A percentile compares a stretch with the other conserved stretches of the same genome.
These are phyloP conservation scores for Calonectria pauciramosa DNA, from an alignment of 2,329 filamentous ascomycete genomes.

Conservation along the genomic window DNA sequence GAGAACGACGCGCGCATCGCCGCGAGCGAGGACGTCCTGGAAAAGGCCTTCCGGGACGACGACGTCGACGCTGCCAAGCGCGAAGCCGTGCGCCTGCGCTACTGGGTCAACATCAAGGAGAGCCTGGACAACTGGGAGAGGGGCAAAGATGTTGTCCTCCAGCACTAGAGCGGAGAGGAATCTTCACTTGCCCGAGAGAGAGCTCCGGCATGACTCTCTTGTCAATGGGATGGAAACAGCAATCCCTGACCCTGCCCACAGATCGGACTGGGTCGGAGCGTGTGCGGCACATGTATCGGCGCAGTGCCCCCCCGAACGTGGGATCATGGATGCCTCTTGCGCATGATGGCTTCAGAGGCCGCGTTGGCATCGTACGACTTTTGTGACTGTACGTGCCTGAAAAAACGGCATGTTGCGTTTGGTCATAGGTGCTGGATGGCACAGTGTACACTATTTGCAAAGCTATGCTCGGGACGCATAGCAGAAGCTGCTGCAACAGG, in stretches of 20 bases:
- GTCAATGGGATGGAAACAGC: background rate
- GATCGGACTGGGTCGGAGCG: background rate
- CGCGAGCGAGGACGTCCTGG: slow-evolving; percentile 74
- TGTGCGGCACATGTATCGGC: background rate
- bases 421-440: slow-evolving; percentile 5
- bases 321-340: background rate
- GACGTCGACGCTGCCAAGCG: slow-evolving; percentile 75
- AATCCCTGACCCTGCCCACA: background rate
- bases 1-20: slow-evolving; percentile 79
- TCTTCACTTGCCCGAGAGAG: too few species aligned
- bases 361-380: slow-evolving; percentile 20
- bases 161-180: slow-evolving; percentile 55
- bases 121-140: slow-evolving; percentile 87
- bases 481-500: background rate
- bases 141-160: slow-evolving; percentile 72
- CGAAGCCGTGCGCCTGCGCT: slow-evolving; percentile 84
- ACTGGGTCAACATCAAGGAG: slow-evolving; percentile 91
- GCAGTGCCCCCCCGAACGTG: slow-evolving; percentile 8
- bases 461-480: background rate
- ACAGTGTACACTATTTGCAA: slow-evolving; percentile 5
- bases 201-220: background rate
- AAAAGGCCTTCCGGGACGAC: slow-evolving; percentile 73
- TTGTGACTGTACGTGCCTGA: slow-evolving; percentile 8
- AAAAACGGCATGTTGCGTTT: slow-evolving; percentile 26
- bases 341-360: slow-evolving; percentile 2